Evolutionary conservation across 345 rosid genomes (phyloP).

Genomic region (Ricinus communis): DNA sequence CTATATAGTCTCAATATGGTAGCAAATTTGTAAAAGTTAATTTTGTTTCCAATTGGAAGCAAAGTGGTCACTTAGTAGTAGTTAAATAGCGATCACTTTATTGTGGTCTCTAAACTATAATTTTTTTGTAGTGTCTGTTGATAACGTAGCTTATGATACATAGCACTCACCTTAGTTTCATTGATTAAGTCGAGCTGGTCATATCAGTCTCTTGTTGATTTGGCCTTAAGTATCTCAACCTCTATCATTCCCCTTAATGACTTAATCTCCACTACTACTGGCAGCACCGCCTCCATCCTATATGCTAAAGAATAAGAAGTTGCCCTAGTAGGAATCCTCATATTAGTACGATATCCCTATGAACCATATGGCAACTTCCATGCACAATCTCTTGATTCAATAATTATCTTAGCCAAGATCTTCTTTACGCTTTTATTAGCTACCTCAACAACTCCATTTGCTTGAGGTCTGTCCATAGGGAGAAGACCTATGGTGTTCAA

Average conservation of each 20-base stretch:
- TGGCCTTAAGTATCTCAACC: not conserved
- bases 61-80: too few species aligned
- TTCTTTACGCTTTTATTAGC: conserved; percentile 2
- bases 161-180: not conserved
- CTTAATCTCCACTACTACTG: not conserved
- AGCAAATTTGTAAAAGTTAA: too few species aligned
- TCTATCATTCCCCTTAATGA: not conserved
- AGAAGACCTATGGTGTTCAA: not conserved
- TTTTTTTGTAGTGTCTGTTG: too few species aligned
- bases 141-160: not conserved
- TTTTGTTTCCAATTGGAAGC: too few species aligned
- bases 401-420: not conserved
- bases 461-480: not conserved
- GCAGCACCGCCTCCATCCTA: not conserved
- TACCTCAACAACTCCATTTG: not conserved
- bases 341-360: not conserved
- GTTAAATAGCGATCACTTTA: too few species aligned
- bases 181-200: not conserved
- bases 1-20: too few species aligned
- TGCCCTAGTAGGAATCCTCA: not conserved
- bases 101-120: too few species aligned
- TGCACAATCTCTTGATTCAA: not conserved
- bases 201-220: not conserved
- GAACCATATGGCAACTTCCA: not conserved
- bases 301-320: not conserved